Evolutionary conservation across 2,329 filamentous ascomycete species (phyloP).

Genomic region (Aspergillus persii): DNA sequence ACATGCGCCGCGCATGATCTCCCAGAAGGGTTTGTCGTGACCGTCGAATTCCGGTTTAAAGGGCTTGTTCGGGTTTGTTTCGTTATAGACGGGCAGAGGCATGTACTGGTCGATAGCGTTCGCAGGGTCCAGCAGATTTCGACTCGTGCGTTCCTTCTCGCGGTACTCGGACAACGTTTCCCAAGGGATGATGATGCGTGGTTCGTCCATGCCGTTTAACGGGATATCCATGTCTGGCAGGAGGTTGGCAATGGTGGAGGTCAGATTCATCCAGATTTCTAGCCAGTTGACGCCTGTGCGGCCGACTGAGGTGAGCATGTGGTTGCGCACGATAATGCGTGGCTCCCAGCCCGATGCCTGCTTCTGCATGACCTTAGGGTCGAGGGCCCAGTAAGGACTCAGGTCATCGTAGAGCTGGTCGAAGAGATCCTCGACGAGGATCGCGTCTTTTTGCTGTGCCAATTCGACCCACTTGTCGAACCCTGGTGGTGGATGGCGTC

Average conservation of each 20-base stretch:
- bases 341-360: conserved; percentile 39
- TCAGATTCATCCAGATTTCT: conserved; percentile 42
- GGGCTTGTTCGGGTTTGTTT: conserved; percentile 12
- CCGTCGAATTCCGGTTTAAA: not conserved
- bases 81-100: not conserved
- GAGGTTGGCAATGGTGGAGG: conserved; percentile 34
- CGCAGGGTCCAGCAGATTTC: not conserved
- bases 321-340: conserved; percentile 42
- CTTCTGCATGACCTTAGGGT: conserved; percentile 41
- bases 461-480: conserved; percentile 51
- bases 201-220: conserved; percentile 52
- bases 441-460: conserved; percentile 40
- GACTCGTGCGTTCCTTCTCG: conserved; percentile 27
- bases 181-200: conserved; percentile 47
- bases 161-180: conserved; percentile 45
- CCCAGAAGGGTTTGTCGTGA: conserved; percentile 39
- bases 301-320: conserved; percentile 29
- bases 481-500: conserved; percentile 50
- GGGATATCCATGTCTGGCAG: conserved; percentile 50
- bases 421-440: conserved; percentile 52
- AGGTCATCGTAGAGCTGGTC: conserved; percentile 53
- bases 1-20: conserved; percentile 43
- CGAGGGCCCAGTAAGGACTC: conserved; percentile 49
- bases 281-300: conserved; percentile 37
- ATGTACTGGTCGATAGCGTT: conserved; percentile 11